Conservation (phyloP, 2,329 filamentous ascomycete species). For the Fusarium nurragi region DNA sequence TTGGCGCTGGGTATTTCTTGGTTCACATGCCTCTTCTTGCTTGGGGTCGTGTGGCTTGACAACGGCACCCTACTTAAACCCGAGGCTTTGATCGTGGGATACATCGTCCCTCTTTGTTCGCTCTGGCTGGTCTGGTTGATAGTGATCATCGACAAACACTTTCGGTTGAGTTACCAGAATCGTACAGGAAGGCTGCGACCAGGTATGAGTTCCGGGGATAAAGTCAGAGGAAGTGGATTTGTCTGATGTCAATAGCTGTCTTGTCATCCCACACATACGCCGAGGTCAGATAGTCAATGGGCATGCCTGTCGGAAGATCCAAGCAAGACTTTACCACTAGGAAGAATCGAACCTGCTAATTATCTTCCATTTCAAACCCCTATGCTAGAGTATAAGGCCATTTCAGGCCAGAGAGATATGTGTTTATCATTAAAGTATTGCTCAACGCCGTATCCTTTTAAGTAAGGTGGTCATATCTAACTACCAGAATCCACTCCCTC, state of each 20-base stretch:
- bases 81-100: not conserved
- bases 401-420: not conserved
- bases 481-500: not conserved
- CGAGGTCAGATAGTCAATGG: not conserved
- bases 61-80: not conserved
- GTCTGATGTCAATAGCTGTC: not conserved
- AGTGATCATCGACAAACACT: not conserved
- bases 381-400: not conserved
- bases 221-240: not conserved
- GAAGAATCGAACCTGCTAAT: not conserved
- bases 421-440: slow-evolving; percentile 9
- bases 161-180: not conserved
- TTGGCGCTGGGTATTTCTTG: not conserved
- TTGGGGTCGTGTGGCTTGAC: not conserved
- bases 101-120: not conserved
- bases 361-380: not conserved
- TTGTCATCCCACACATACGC: not conserved
- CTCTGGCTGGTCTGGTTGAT: not conserved
- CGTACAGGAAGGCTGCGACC: not conserved
- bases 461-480: not conserved
- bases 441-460: not conserved
- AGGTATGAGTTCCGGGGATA: not conserved
- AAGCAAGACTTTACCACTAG: not conserved
- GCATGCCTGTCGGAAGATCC: not conserved
- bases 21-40: not conserved